Conservation (phyloP, 441 rosid genomes). For the Rhodomyrtus psidioides region DNA sequence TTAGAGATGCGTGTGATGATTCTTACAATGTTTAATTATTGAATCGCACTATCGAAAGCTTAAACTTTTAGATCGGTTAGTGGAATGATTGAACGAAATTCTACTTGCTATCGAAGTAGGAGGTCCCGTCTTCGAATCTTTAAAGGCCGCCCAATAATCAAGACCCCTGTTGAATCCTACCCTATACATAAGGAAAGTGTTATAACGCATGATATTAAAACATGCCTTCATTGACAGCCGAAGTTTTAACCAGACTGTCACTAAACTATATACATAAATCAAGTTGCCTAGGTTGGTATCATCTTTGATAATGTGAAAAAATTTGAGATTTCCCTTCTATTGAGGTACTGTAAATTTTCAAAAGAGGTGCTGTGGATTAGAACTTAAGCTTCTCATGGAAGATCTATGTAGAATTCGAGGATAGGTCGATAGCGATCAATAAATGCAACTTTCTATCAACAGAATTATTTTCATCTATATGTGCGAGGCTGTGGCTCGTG, state of each 20-base stretch:
- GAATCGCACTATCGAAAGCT: neutral
- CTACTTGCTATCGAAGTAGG: neutral
- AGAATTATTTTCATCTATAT: neutral
- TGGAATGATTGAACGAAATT: neutral
- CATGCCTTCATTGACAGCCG: neutral
- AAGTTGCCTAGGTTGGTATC: neutral
- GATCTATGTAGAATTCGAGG: neutral
- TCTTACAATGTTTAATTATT: neutral
- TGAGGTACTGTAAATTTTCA: neutral
- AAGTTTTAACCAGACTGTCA: neutral
- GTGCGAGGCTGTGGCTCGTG: neutral
- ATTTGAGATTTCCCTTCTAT: neutral
- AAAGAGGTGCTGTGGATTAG: neutral
- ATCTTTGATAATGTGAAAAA: neutral
- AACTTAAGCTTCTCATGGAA: neutral
- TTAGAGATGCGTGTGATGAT: neutral
- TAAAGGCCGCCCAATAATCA: neutral
- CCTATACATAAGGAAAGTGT: neutral
- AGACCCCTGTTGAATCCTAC: neutral
- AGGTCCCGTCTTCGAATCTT: neutral
- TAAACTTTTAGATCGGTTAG: neutral
- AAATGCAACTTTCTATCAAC: neutral
- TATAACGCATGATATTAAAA: neutral
- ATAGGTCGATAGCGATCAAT: neutral
- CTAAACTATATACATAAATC: neutral